A percentile compares a stretch with the other conserved stretches of the same genome.
Evolutionary conservation across 768 basidiomycete species (phyloP).

Genomic region (Cyclocybe aegerita): DNA sequence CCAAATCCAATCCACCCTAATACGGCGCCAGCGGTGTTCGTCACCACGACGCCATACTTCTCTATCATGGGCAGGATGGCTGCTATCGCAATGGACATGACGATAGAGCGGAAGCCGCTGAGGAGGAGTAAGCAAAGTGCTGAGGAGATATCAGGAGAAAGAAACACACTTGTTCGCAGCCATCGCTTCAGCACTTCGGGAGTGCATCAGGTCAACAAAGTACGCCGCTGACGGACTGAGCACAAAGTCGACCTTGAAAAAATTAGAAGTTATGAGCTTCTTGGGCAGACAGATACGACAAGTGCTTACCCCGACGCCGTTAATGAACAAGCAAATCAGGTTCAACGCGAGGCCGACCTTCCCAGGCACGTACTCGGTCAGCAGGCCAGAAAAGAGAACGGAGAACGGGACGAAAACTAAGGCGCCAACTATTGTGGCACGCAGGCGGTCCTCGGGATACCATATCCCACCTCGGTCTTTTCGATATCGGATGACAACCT

Average conservation of each 20-base stretch:
- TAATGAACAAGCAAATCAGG: slow-evolving; percentile 58
- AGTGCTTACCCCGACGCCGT: slow-evolving; percentile 56
- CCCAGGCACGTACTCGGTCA: slow-evolving; percentile 49
- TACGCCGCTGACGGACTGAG: slow-evolving; percentile 58
- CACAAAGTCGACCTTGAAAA: slow-evolving; percentile 50
- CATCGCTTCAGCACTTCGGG: slow-evolving; percentile 60
- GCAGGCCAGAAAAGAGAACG: slow-evolving; percentile 45
- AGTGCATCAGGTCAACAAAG: slow-evolving; percentile 57
- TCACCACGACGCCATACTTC: slow-evolving; percentile 46
- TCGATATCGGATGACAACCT: slow-evolving; percentile 46
- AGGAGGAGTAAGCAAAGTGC: background rate
- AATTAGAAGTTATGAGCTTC: background rate
- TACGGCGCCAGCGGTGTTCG: slow-evolving; percentile 45
- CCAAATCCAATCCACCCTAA: slow-evolving; percentile 49
- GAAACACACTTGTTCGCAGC: slow-evolving; percentile 48
- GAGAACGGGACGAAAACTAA: slow-evolving; percentile 54
- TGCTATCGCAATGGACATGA: slow-evolving; percentile 42
- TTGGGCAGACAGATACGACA: slow-evolving; percentile 15
- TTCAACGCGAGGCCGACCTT: slow-evolving; percentile 48
- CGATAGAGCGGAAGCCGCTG: slow-evolving; percentile 49
- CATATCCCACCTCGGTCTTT: slow-evolving; percentile 50
- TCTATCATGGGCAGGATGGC: slow-evolving; percentile 56
- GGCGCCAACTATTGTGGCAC: slow-evolving; percentile 47
- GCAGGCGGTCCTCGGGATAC: slow-evolving; percentile 70
- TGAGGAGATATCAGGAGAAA: background rate